Evolutionary conservation across 257 asterid genomes (phyloP).

Genomic region (Prunella vulgaris): DNA sequence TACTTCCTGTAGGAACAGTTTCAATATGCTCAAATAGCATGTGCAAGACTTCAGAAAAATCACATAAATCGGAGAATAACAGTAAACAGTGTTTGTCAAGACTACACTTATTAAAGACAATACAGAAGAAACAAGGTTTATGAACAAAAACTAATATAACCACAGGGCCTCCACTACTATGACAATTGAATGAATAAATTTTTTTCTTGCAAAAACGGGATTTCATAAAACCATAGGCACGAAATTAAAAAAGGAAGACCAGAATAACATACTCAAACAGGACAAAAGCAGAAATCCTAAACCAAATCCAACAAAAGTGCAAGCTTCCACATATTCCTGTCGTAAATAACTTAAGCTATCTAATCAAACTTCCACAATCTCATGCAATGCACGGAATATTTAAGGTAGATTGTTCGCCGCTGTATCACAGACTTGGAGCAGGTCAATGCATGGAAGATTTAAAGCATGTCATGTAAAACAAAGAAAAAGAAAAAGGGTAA

Average conservation of each 20-base stretch:
- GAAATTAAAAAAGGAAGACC: neutral
- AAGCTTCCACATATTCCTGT: conserved; percentile 4
- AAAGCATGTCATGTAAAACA: conserved; percentile 5
- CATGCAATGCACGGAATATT: neutral
- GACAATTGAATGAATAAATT: neutral
- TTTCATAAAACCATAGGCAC: neutral
- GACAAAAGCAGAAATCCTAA: conserved; percentile 1
- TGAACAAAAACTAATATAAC: conserved; percentile 7
- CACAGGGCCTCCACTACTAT: neutral
- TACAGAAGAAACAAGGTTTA: neutral
- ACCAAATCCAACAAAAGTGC: conserved; percentile 6
- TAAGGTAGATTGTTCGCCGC: neutral
- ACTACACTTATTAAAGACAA: neutral
- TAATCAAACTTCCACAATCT: conserved; percentile 1
- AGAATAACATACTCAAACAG: neutral
- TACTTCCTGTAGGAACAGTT: neutral
- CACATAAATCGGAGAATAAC: neutral
- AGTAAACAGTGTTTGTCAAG: neutral
- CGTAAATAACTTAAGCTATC: neutral
- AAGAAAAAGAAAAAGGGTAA: neutral
- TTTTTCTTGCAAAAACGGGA: neutral
- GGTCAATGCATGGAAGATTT: neutral
- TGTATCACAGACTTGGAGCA: neutral
- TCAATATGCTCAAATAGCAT: conserved; percentile 13
- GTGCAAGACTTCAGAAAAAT: neutral